phyloP scores from a whole-genome alignment of 129 eudicot genomes.

The Centella asiatica region DNA sequence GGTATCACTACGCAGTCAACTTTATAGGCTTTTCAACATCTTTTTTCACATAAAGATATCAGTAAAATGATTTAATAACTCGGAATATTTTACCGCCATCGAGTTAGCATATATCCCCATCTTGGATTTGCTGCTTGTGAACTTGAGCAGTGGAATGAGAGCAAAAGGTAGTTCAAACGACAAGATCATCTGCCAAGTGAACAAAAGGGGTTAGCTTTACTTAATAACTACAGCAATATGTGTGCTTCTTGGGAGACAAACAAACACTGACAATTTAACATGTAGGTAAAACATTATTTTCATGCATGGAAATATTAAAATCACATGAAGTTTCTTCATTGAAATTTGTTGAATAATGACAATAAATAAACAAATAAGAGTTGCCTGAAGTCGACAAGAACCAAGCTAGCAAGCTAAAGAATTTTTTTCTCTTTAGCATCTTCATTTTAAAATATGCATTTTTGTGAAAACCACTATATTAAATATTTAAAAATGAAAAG shows the following conservation, averaged over 20 bases:
- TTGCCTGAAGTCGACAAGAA: no score
- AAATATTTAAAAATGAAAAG: not conserved
- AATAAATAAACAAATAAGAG: no score
- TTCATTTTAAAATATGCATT: no score
- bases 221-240: not conserved
- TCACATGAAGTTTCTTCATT: no score
- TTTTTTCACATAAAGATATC: not conserved
- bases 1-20: not conserved
- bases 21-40: not conserved
- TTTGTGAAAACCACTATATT: not conserved
- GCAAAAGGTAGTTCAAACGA: conserved; percentile 99
- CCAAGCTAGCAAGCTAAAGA: no score
- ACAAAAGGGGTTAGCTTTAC: conserved; percentile 6
- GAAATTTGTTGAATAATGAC: no score
- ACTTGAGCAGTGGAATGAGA: conserved; percentile 93
- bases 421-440: no score
- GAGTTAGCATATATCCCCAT: conserved; percentile 92
- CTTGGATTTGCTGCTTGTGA: conserved; percentile 90
- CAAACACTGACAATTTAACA: not conserved
- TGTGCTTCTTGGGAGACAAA: not conserved
- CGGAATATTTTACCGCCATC: conserved; percentile 26
- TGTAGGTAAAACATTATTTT: no score
- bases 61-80: not conserved
- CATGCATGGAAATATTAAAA: not conserved
- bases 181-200: conserved; percentile 74